Base-by-base conservation (phyloP, 78 protist genomes). In the Chrysochromulina parva region DNA sequence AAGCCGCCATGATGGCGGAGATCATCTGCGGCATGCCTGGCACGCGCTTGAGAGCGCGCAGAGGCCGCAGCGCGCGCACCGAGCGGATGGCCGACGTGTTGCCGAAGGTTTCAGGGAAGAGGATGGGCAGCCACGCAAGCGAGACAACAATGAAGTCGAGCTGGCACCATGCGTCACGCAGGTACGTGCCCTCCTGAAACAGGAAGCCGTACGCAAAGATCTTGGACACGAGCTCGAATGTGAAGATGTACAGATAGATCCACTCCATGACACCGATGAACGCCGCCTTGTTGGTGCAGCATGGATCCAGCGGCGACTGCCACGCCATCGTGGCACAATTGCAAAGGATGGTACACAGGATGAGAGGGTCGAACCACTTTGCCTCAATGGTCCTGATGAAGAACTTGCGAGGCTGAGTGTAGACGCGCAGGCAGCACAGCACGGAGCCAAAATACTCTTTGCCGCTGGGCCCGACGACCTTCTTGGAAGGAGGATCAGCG, bases 51-150 rank as follows among this genome's bases (percentile, higher is more conserved):
- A 93, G 69, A 6, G 90, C 6, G 5, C 94, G 91, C 17, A 93
- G 92, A 19, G 94, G 92, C 9, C 94, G 94, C 16, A 93, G 92
- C 24, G 90, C 94, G 17, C 94, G 78, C 14, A 88, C 26, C 22
- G 59, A 11, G 10, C 94, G 94, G 47, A 93, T 22, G 2, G 89
- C 90, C 6, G 88, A 59, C 4, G 50, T 0, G 54, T 60, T 54
- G n/a, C 81, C 69, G 38, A 38, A 38, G 58, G 26, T 20, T 2
- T 76, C 86, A 2, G 74, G 89, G 13, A 1, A 86, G 26, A 28
- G 38, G 57, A 38, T 38, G 38, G 38, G 38, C 17, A 85, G 67
- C 73, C 62, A 89, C 19, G 65, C 69, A 1, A 80, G 48, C 19
- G 54, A 1, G 47, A 93, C 94, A 22, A 93, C 48, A n/a, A 48